Base-by-base conservation (phyloP, 225 moss, liverwort and hornwort species). In the Lunularia cruciata region DNA sequence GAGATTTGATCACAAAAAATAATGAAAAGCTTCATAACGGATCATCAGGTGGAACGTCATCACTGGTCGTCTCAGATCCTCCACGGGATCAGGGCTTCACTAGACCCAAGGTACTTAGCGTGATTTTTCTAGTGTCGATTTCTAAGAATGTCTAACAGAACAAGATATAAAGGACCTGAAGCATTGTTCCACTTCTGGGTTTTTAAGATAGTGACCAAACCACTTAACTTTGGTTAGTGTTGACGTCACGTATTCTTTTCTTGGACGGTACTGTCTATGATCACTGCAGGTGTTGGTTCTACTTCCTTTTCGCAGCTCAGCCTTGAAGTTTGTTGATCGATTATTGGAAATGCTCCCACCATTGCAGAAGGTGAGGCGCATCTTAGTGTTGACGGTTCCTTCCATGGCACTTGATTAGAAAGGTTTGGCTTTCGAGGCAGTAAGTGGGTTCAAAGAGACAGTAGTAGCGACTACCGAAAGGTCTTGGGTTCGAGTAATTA, bases 71-170 rank as follows among this genome's bases (percentile, higher is more conserved):
- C 36, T 26, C 59, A 53, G 93, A 98, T 60, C 83, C 83, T 67
- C 98, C 98, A 73, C 83, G 93, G 62, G 98, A 98, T 76, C 98
- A 93, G 64, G 93, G 98, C 19, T 98, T 90, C 75, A 98, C 98
- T 57, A 93, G 98, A 72, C 91, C 98, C 32, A 98, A 89, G 93
- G 92, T 92, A 52, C 13, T 43, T 15, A 28, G 48, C 34, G 14
- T 10, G 63, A 64, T 42, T 31, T 25, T 68, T 23, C 52, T 28
- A 46, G 59, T 23, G 57, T 39, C 77, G 75, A 49, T 4, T 49
- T 49, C 20, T 43, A n/a, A n/a, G n/a, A n/a, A n/a, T n/a, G n/a
- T n/a, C n/a, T n/a, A n/a, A n/a, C n/a, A n/a, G n/a, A n/a, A n/a
- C n/a, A n/a, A n/a, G n/a, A n/a, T n/a, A n/a, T n/a, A n/a, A n/a